phyloP scores from a whole-genome alignment of 164 flowering plant species.

The Amborella trichopoda region DNA sequence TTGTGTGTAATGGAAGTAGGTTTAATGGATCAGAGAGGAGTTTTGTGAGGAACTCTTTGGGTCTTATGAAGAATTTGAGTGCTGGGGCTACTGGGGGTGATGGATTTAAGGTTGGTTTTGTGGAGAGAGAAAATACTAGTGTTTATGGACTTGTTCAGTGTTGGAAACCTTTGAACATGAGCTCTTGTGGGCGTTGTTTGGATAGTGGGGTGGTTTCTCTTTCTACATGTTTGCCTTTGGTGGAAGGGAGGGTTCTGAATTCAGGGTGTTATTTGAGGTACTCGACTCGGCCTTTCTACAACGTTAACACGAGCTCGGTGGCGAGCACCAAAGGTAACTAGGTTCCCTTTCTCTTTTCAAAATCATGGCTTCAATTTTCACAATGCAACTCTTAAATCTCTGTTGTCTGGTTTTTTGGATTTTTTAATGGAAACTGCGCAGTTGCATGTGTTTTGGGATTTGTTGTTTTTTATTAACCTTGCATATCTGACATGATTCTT shows the following conservation, averaged over 20 bases:
- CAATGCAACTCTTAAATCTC: no score
- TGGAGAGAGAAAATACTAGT: slow-evolving; percentile 21
- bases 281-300: slow-evolving; percentile 41
- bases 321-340: slow-evolving; percentile 12
- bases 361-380: no score
- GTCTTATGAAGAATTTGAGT: slow-evolving; percentile 41
- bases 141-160: slow-evolving; percentile 80
- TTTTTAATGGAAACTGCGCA: no score
- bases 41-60: slow-evolving; percentile 15
- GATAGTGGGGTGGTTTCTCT: slow-evolving; percentile 22
- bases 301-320: slow-evolving; percentile 17
- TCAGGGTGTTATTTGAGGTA: slow-evolving; percentile 71
- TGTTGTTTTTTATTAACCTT: no score
- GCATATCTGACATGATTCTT: no score
- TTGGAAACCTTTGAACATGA: slow-evolving; percentile 37
- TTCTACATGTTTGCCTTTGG: slow-evolving; percentile 26
- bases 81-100: slow-evolving; percentile 25
- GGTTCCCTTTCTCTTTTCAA: slow-evolving; percentile 9
- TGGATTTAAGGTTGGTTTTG: slow-evolving; percentile 43
- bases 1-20: slow-evolving; percentile 26
- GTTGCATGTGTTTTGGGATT: no score
- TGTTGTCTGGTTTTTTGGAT: no score
- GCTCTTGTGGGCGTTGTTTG: slow-evolving; percentile 39
- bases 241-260: slow-evolving; percentile 57
- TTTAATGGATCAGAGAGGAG: slow-evolving; percentile 17